A percentile compares a stretch with the other conserved stretches of the same genome.
These are phyloP conservation scores for Choanephora cucurbitarum DNA, from an alignment of 371 early-diverging fungal genomes.

Conservation along the genomic window DNA sequence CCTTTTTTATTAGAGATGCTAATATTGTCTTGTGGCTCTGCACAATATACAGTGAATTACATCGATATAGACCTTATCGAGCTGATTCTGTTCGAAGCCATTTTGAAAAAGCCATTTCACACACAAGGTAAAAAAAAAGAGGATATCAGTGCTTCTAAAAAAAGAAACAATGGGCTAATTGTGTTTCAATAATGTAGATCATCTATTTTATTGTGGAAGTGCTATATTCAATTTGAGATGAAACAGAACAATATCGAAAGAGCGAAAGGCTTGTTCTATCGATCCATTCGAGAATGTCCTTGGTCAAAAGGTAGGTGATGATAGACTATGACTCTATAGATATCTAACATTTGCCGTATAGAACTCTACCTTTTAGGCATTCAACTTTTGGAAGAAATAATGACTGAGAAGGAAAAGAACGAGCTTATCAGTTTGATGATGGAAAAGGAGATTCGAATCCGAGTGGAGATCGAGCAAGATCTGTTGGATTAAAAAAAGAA, in stretches of 20 bases:
- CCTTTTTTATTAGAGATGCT: slow-evolving; percentile 40
- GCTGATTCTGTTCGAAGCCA: slow-evolving; percentile 56
- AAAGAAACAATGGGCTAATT: background rate
- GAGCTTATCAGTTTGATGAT: slow-evolving; percentile 62
- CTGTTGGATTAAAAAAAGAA: slow-evolving; percentile 9
- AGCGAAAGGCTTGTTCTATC: slow-evolving; percentile 58
- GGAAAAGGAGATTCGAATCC: slow-evolving; percentile 66
- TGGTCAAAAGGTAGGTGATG: slow-evolving; percentile 65
- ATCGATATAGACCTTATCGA: slow-evolving; percentile 59
- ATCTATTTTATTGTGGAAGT: slow-evolving; percentile 61
- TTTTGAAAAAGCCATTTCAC: slow-evolving; percentile 61
- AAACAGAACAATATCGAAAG: slow-evolving; percentile 32
- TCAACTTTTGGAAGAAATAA: slow-evolving; percentile 33
- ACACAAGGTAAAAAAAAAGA: slow-evolving; percentile 51
- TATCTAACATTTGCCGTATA: slow-evolving; percentile 15
- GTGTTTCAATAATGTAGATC: slow-evolving; percentile 24
- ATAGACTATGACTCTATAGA: background rate
- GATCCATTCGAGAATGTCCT: slow-evolving; percentile 67
- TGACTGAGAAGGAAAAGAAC: slow-evolving; percentile 53
- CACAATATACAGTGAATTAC: slow-evolving; percentile 63
- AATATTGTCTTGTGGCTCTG: slow-evolving; percentile 63
- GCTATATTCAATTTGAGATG: slow-evolving; percentile 62
- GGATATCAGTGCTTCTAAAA: background rate
- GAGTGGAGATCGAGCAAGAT: slow-evolving; percentile 35
- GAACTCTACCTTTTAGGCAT: slow-evolving; percentile 62